Evolutionary conservation across 441 rosid genomes (phyloP), one percentile per base, ranked within the genome.

Genomic region (Pelargonium australe): DNA sequence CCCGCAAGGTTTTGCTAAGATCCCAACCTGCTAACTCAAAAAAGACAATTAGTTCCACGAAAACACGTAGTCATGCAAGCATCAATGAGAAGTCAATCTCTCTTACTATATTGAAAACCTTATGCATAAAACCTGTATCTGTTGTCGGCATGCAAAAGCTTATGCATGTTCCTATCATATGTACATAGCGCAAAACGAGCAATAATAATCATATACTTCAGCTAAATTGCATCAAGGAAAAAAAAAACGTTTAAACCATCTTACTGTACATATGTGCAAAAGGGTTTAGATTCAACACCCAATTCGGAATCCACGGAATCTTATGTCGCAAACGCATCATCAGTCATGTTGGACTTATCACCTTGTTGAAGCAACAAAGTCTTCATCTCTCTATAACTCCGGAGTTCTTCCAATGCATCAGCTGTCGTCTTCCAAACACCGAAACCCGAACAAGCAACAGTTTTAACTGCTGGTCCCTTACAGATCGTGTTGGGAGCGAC

Each of bases 361-460:
- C 76, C 80, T 79, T 85, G 85, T 68, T 79, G 73, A 49, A 85
- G 92, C 82, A 91, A 71, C 80, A 85, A 44, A 67, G 80, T 80
- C 78, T 81, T 87, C 84, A 81, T 82, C 76, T 84, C 88, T 77
- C 75, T 86, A 84, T 91, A 94, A 72, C 83, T 73, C 51, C 66
- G 79, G 71, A 94, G 86, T 79, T 91, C 99, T 77, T 94, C 94
- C 77, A 88, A 79, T 4, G 99, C 99, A 77, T 91, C 96, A 7
- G 97, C 87, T 9, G 94, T 86, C 12, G 99, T 91, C 87, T 82
- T 88, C 53, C 87, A 78, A 5, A 79, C 70, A 12, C 72, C 65
- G 41, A 77, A 64, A 44, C 80, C 72, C n/a, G 89, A 86, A 68
- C 88, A 81, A 31, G 78, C 69, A 43, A 75, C 60, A 7, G 16